Base-by-base conservation (phyloP, 352 stramenopile species). In the Peronosclerospora sorghi region DNA sequence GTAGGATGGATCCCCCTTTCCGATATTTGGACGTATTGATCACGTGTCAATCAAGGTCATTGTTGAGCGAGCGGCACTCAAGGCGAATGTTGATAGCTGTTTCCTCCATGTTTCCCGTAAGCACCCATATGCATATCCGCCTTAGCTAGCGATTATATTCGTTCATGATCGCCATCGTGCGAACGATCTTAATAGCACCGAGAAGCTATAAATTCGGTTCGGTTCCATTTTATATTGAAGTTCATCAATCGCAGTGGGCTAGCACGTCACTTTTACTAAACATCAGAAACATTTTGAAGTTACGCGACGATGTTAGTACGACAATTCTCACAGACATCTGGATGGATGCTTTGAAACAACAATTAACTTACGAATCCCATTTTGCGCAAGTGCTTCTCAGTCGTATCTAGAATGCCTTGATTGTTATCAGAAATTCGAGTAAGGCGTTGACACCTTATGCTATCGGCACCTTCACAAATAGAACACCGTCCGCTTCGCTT, bases 11-110 rank as follows among this genome's bases (percentile, higher is more conserved):
- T 0, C 74, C 73, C 37, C 86, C 85, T 0, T 77, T 78, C 7
- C 59, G 69, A 37, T 79, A 89, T 24, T 57, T 77, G 2, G 64
- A 55, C 4, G 61, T 51, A 41, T 89, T 93, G 35, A 93, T 82
- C 35, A 93, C 73, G 26, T 87, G 68, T n/a, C 78, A 65, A 36
- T 96, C 69, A 92, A 98, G 98, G 45, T 95, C 91, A 30, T 95
- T 94, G 40, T 91, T 97, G 3, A 93, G 58, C 29, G 92, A 57
- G 2, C 71, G 75, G 26, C 80, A 94, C 10, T 77, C 82, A 26
- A 83, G 92, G 3, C 75, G 73, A 56, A 94, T 92, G 51, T 94
- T 94, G 36, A 92, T 92, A 0, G 82, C 82, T 6, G 82, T 94
- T 45, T 94, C 82, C 55, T 92, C 75, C 82, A 90, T 94, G 45